Conservation (phyloP, 2,329 filamentous ascomycete species). For the Hirsutella minnesotensis region DNA sequence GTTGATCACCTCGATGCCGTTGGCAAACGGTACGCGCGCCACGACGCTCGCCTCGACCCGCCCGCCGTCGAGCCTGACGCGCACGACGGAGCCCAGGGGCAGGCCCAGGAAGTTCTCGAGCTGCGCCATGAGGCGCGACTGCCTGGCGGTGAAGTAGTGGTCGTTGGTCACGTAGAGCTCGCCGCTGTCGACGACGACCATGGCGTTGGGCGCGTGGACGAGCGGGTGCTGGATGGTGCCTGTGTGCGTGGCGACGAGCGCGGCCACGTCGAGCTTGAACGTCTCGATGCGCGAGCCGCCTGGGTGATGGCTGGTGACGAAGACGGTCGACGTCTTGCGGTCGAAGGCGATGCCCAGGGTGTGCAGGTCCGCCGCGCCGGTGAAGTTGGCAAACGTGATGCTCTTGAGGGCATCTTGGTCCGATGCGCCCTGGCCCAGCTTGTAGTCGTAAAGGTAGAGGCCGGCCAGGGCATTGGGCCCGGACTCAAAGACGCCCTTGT, state of each 20-base stretch:
- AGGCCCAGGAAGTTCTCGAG: conserved; percentile 22
- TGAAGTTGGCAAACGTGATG: conserved; percentile 12
- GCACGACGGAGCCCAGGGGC: conserved; percentile 22
- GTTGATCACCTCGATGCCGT: conserved; percentile 28
- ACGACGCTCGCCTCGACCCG: conserved; percentile 13
- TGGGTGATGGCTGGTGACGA: conserved; percentile 24
- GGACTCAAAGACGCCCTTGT: conserved; percentile 14
- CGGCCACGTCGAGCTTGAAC: conserved; percentile 23
- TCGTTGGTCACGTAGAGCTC: conserved; percentile 31
- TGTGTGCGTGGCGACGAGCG: conserved; percentile 20
- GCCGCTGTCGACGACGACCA: conserved; percentile 18
- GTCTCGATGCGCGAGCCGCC: conserved; percentile 24
- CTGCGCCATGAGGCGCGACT: conserved; percentile 12
- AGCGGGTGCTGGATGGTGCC: conserved; percentile 25
- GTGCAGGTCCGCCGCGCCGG: conserved; percentile 23
- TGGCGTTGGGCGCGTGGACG: conserved; percentile 26
- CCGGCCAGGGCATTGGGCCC: conserved; percentile 12
- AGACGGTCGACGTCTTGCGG: conserved; percentile 19
- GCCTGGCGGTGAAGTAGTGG: conserved; percentile 19
- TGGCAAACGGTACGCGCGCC: conserved; percentile 24
- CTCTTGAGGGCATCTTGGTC: conserved; percentile 10
- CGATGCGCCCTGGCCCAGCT: conserved; percentile 1
- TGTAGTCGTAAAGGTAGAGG: conserved; percentile 27
- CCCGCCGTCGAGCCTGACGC: conserved; percentile 15
- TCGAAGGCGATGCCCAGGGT: conserved; percentile 27